Evolutionary conservation across 257 asterid genomes (phyloP).

Genomic region (Penstemon newberryi): DNA sequence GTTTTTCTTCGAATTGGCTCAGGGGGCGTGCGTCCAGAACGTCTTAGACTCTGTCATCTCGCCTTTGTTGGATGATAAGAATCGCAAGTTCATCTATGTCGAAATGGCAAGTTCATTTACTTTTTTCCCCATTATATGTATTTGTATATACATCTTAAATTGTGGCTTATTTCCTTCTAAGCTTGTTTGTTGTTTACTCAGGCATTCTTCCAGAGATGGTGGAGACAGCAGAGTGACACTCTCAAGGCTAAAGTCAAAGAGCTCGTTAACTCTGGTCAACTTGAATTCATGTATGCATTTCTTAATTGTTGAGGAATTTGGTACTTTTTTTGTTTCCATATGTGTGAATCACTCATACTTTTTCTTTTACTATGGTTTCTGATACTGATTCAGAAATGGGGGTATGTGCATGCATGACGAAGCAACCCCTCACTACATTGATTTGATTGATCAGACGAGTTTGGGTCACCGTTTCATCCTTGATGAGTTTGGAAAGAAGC

Average conservation of each 20-base stretch:
- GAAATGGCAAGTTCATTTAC: constrained; percentile 54
- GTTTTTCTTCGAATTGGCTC: neutral
- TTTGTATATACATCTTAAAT: neutral
- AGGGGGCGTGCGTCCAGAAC: constrained; percentile 87
- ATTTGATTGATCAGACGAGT: constrained; percentile 81
- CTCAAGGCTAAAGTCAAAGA: constrained; percentile 60
- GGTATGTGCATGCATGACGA: constrained; percentile 93
- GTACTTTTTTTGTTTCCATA: neutral
- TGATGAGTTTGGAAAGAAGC: constrained; percentile 59
- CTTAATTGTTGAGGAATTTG: neutral
- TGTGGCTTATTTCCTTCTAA: neutral
- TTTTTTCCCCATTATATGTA: neutral
- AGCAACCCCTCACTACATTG: constrained; percentile 81
- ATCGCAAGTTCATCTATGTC: constrained; percentile 73
- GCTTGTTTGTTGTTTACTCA: constrained; percentile 26
- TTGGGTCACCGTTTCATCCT: constrained; percentile 67
- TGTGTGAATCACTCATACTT: neutral
- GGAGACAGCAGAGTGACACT: constrained; percentile 66
- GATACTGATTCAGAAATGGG: constrained; percentile 56
- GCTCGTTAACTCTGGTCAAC: constrained; percentile 73
- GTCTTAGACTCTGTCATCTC: constrained; percentile 70
- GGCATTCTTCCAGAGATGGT: constrained; percentile 88
- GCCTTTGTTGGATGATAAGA: constrained; percentile 61
- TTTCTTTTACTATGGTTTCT: neutral
- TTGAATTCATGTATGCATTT: constrained; percentile 59